Evolutionary conservation across 2,329 filamentous ascomycete genomes (phyloP).

Genomic region (Tolypocladium cylindrosporum): DNA sequence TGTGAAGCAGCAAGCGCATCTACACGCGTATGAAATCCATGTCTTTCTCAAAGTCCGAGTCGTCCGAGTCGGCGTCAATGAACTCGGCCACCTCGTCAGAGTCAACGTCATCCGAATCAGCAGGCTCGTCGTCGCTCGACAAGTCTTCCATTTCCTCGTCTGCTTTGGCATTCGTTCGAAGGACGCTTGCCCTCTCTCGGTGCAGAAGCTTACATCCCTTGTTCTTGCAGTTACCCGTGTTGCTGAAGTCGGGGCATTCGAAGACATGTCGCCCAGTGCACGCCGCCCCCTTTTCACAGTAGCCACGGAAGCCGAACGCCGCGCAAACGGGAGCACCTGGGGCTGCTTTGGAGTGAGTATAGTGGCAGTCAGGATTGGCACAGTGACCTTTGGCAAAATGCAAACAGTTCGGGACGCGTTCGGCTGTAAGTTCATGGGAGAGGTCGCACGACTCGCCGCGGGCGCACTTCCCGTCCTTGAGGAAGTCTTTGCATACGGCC

Average conservation of each 20-base stretch:
- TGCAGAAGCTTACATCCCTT: slow-evolving; percentile 79
- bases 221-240: slow-evolving; percentile 72
- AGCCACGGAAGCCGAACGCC: slow-evolving; percentile 76
- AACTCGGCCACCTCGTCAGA: slow-evolving; percentile 65
- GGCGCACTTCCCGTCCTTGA: slow-evolving; percentile 69
- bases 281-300: slow-evolving; percentile 70
- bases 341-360: slow-evolving; percentile 73
- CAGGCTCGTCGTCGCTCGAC: slow-evolving; percentile 67
- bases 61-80: slow-evolving; percentile 43
- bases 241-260: slow-evolving; percentile 93
- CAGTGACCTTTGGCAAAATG: slow-evolving; percentile 88
- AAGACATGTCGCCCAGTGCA: slow-evolving; percentile 80
- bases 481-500: slow-evolving; percentile 79
- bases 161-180: slow-evolving; percentile 52
- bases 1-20: neutral
- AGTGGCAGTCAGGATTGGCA: slow-evolving; percentile 75
- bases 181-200: slow-evolving; percentile 73
- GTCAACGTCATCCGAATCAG: slow-evolving; percentile 69
- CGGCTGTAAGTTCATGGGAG: slow-evolving; percentile 73
- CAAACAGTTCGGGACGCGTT: slow-evolving; percentile 80
- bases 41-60: slow-evolving; percentile 45
- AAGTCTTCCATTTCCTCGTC: slow-evolving; percentile 55
- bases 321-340: slow-evolving; percentile 72
- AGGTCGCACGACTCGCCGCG: slow-evolving; percentile 77
- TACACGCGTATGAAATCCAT: slow-evolving; percentile 47